Evolutionary conservation across 2,329 filamentous ascomycete genomes (phyloP).

Genomic region (Nemania diffusa): DNA sequence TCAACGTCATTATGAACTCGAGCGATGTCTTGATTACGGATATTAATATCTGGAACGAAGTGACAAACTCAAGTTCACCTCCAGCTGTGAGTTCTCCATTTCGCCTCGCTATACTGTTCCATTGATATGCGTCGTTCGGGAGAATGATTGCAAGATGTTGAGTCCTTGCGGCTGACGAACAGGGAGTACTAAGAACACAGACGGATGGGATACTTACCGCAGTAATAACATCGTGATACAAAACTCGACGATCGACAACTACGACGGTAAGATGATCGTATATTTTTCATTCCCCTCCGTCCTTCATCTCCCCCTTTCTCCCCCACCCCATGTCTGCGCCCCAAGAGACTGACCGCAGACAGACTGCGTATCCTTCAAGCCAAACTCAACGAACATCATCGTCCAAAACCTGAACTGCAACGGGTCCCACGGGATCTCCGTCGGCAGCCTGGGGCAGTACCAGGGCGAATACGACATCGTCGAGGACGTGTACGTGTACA

Average conservation of each 20-base stretch:
- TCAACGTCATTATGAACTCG: slow-evolving; percentile 70
- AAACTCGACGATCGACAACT: slow-evolving; percentile 71
- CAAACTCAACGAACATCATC: slow-evolving; percentile 68
- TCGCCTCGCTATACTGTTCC: slow-evolving; percentile 41
- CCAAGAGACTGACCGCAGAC: background rate
- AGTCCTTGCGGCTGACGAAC: background rate
- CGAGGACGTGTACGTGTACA: slow-evolving; percentile 65
- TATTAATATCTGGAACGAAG: slow-evolving; percentile 61
- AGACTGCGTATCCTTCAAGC: slow-evolving; percentile 73
- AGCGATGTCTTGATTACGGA: slow-evolving; percentile 69
- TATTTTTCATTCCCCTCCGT: background rate
- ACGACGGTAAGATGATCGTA: slow-evolving; percentile 60
- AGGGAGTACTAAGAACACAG: slow-evolving; percentile 65
- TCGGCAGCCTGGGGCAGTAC: slow-evolving; percentile 71
- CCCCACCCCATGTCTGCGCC: background rate
- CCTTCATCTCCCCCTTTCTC: background rate
- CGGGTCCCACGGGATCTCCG: slow-evolving; percentile 69
- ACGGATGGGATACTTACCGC: slow-evolving; percentile 71
- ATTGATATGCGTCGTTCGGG: no score
- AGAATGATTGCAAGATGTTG: no score
- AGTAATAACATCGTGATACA: slow-evolving; percentile 69
- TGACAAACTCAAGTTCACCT: slow-evolving; percentile 35
- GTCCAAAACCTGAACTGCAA: slow-evolving; percentile 70
- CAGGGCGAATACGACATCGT: slow-evolving; percentile 66
- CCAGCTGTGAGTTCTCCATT: slow-evolving; percentile 61